A percentile compares a stretch with the other conserved stretches of the same genome.
These are phyloP conservation scores for Asclepias syriaca DNA, from an alignment of 257 asterid species.

Conservation along the genomic window DNA sequence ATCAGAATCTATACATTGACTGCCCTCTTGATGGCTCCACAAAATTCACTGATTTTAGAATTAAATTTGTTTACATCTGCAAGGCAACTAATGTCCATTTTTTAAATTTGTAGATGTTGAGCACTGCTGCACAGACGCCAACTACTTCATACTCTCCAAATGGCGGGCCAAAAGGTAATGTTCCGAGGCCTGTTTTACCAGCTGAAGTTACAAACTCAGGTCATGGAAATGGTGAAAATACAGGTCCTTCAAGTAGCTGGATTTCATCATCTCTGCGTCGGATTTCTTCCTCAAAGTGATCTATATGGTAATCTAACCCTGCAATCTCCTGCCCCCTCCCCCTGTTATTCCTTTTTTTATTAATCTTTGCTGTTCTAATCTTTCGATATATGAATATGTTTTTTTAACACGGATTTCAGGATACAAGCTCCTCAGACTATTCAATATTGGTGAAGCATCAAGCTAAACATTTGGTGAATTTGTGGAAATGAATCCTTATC, in stretches of 20 bases:
- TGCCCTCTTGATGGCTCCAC: neutral
- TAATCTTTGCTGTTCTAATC: neutral
- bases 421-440: neutral
- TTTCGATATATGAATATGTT: neutral
- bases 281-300: slow-evolving; percentile 81
- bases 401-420: slow-evolving; percentile 12
- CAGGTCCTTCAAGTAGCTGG: slow-evolving; percentile 89
- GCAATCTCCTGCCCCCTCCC: neutral
- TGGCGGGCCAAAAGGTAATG: slow-evolving; percentile 48
- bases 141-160: slow-evolving; percentile 67
- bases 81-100: slow-evolving; percentile 9
- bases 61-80: slow-evolving; percentile 3
- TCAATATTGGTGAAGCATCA: neutral
- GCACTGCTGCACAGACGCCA: slow-evolving; percentile 42
- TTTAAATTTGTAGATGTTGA: slow-evolving; percentile 42
- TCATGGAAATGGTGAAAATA: slow-evolving; percentile 49
- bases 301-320: slow-evolving; percentile 23
- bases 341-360: neutral
- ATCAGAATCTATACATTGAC: slow-evolving; percentile 14
- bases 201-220: slow-evolving; percentile 54
- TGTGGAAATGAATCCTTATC: slow-evolving; percentile 3
- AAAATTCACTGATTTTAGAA: neutral
- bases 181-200: slow-evolving; percentile 52
- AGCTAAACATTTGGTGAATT: slow-evolving; percentile 7
- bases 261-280: slow-evolving; percentile 83